phyloP scores from a whole-genome alignment of 371 early-diverging fungal genomes.

The Dinochytrium kinnereticum region DNA sequence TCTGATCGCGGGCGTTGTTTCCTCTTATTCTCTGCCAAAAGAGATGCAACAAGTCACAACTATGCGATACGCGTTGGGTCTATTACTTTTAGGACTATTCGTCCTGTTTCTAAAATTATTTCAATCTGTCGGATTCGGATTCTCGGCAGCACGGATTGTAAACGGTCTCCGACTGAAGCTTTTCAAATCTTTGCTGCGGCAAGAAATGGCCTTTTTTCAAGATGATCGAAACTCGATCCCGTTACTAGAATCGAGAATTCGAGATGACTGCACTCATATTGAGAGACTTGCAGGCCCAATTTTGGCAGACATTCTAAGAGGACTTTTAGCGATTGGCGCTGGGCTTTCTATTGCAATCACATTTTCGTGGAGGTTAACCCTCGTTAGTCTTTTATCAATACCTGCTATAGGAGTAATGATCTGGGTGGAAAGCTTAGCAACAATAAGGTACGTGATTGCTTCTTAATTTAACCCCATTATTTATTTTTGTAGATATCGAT shows the following conservation, averaged over 20 bases:
- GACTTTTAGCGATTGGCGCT: neutral
- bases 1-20: conserved; percentile 20
- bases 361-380: conserved; percentile 5
- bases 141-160: neutral
- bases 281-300: conserved; percentile 16
- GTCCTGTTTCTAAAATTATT: neutral
- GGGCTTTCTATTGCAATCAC: conserved; percentile 17
- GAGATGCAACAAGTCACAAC: conserved; percentile 12
- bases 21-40: conserved; percentile 20
- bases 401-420: conserved; percentile 15
- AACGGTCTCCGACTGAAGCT: conserved; percentile 6
- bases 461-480: neutral
- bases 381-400: neutral
- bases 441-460: neutral
- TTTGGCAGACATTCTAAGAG: conserved; percentile 5
- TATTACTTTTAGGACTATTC: conserved; percentile 4
- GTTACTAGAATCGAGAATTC: neutral
- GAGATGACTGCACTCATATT: conserved; percentile 2
- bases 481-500: conserved; percentile 12
- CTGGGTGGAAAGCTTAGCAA: neutral
- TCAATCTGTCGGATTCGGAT: conserved; percentile 15
- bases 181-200: neutral
- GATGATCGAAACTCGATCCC: conserved; percentile 7
- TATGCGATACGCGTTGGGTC: conserved; percentile 12
- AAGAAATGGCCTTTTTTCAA: conserved; percentile 24